Base-by-base conservation (phyloP, 2,329 filamentous ascomycete species). In the Calonectria crousiana region DNA sequence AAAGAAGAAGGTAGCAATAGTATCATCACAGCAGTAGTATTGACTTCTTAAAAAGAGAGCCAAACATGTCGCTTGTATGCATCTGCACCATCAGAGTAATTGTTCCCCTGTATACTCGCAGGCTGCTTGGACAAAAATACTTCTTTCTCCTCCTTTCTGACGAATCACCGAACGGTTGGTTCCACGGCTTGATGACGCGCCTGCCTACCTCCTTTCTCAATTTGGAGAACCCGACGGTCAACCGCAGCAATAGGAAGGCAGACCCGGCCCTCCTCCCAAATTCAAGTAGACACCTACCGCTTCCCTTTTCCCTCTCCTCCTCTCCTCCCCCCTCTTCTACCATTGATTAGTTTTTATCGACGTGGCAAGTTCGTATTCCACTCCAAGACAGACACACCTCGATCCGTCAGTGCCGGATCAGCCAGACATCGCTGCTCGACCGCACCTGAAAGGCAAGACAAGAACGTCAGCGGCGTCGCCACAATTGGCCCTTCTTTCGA, bases 111-210 rank as follows among this genome's bases (percentile, higher is more conserved):
- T 38, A 13, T 60, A 18, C 56, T 62, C 16, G 16, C 56, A 41
- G 23, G 34, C 56, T 62, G 56, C 41, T 18, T 16, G 44, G 41
- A 26, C 34, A 69, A 41, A 67, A 56, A 51, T 47, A 60, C 51
- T 32, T 69, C 60, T 47, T 70, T 26, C 51, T 74, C 71, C 74
- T 73, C 73, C 76, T 73, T 51, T 67, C 75, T 76, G 78, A 75
- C 78, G 71, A 78, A 79, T 79, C 78, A 75, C 58, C 60, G 53
- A 58, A 66, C 72, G 64, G 67, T 51, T 69, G 70, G 70, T 62
- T 73, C 62, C 71, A 67, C 36, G 41, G 38, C 28, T 69, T 67
- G 60, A 23, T 62, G 67, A 67, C 71, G 71, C 71, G 60, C 67
- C 60, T 69, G 69, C 60, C 60, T 58, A 6, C 20, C 34, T 67